Evolutionary conservation across 768 basidiomycete genomes (phyloP), one percentile per base, ranked within the genome.

Genomic region (Porpolomopsis calyptriformis): DNA sequence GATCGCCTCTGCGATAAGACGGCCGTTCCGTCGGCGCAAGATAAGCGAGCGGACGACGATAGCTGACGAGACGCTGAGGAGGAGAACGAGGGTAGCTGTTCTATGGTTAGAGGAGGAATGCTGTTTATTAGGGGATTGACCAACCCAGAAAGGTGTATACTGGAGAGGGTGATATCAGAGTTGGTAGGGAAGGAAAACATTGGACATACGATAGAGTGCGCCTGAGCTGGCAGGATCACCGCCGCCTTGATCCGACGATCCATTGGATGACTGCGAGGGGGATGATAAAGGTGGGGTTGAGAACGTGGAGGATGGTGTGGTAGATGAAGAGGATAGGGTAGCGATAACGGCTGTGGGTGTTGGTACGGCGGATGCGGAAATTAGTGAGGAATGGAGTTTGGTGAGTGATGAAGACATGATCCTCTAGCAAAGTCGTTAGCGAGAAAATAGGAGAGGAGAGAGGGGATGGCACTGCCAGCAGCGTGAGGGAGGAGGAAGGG

Each of bases 41-140:
- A 82, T 50, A 48, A 82, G 69, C 18, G 79, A 82, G 27, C 82
- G 78, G 38, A 74, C 52, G 49, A 84, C 73, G 56, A 84, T 81
- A 10, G 78, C 78, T 2, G 73, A 73, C 7, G 80, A 81, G n/a
- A 85, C 75, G 33, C 69, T 67, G 19, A 84, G 71, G 16, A 85
- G 73, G 18, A 83, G 73, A 49, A 83, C 71, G 42, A 84, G 73
- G 2, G 82, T 83, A 2, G 82, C 81, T 40, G 76, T 68, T 11
- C 2, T 5, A 18, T 25, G 8, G 26, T 44, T 16, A 27, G 8
- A 26, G 23, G 33, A 35, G 4, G 16, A 22, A 34, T 8, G 19
- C 3, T 37, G 20, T 35, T 11, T 4, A 19, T 3, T 3, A 11
- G 19, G 22, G 24, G 11, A 4, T 16, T 11, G 23, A 11, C 44